These are phyloP conservation scores for Lipomyces orientalis DNA, from an alignment of 805 yeast species.

Conservation along the genomic window DNA sequence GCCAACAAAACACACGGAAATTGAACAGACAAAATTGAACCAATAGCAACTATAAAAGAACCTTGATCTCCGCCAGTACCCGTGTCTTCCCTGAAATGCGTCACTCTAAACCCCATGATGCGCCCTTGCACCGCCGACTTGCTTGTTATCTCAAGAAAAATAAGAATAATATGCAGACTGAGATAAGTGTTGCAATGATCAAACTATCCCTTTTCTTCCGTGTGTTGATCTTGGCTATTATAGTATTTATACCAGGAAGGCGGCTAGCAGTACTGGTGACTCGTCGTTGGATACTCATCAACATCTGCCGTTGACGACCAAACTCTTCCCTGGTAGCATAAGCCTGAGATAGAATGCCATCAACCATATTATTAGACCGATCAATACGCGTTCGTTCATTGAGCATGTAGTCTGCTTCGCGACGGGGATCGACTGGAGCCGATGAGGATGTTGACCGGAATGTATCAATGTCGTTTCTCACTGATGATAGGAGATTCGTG, in stretches of 20 bases:
- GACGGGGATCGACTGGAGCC: slow-evolving; percentile 36
- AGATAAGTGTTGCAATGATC: slow-evolving; percentile 75
- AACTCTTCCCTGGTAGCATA: slow-evolving; percentile 88
- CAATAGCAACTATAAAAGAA: not conserved
- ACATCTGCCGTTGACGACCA: slow-evolving; percentile 66
- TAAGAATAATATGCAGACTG: slow-evolving; percentile 64
- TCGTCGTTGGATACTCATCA: slow-evolving; percentile 67
- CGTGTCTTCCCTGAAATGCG: not conserved
- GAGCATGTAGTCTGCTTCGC: slow-evolving; percentile 73
- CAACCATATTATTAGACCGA: slow-evolving; percentile 74
- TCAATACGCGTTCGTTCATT: slow-evolving; percentile 79
- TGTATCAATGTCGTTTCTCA: slow-evolving; percentile 77
- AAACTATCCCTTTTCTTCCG: slow-evolving; percentile 87
- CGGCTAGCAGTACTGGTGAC: slow-evolving; percentile 65
- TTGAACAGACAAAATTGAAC: not conserved
- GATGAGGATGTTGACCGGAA: slow-evolving; percentile 53
- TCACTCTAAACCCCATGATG: not conserved
- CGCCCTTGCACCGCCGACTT: not conserved
- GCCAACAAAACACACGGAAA: not conserved
- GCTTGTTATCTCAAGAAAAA: slow-evolving; percentile 27
- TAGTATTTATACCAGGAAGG: slow-evolving; percentile 81
- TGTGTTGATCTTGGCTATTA: slow-evolving; percentile 81
- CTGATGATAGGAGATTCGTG: slow-evolving; percentile 72
- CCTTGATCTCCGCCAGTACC: not conserved
- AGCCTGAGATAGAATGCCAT: slow-evolving; percentile 80